phyloP scores from a whole-genome alignment of 768 basidiomycete species.

The Mycena rebaudengoi region DNA sequence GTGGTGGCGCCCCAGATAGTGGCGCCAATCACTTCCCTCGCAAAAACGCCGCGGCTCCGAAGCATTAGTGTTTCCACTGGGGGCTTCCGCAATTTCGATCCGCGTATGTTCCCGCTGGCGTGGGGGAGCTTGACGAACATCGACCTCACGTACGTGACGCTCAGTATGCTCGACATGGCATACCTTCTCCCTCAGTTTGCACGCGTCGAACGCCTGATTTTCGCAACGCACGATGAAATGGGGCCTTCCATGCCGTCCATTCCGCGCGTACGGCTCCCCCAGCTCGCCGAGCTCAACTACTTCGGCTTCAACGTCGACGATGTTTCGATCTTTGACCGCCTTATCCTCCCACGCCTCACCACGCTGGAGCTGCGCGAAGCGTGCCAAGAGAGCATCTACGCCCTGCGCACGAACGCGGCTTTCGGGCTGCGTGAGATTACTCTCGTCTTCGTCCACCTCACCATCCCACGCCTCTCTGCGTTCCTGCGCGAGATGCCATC shows the following conservation, averaged over 20 bases:
- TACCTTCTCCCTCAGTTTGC: background rate
- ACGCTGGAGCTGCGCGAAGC: background rate
- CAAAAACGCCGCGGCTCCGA: background rate
- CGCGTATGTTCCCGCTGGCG: background rate
- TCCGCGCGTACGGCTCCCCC: background rate
- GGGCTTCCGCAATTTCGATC: background rate
- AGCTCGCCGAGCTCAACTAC: background rate
- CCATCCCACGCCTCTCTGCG: background rate
- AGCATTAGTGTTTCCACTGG: background rate
- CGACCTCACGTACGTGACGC: background rate
- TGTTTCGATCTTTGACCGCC: background rate
- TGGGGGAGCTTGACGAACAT: background rate
- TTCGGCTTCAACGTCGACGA: background rate
- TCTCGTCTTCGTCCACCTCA: background rate
- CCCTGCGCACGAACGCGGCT: background rate
- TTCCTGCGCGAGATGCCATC: conserved; percentile 5
- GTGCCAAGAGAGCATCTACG: background rate
- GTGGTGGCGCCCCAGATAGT: background rate
- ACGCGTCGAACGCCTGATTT: background rate
- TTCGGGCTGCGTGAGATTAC: background rate
- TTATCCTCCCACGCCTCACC: background rate
- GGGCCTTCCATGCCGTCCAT: background rate
- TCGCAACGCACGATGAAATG: background rate
- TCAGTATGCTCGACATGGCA: background rate
- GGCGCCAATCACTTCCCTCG: background rate